Evolutionary conservation across 2,329 filamentous ascomycete genomes (phyloP), one percentile per base, ranked within the genome.

Genomic region (Elsinoe australis): DNA sequence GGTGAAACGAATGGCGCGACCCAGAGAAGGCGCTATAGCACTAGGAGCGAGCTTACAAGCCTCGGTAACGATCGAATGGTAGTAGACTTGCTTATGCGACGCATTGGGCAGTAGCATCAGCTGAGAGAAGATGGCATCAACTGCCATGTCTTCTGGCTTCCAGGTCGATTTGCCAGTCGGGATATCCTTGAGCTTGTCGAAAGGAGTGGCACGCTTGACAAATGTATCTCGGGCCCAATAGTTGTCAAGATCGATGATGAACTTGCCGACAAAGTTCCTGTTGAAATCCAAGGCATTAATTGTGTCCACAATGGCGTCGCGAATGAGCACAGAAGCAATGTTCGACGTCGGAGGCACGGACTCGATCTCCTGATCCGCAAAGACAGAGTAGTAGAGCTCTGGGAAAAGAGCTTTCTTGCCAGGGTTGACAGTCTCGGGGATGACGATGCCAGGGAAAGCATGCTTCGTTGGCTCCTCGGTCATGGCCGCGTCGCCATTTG

Each of bases 101-200:
- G 92, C 80, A 3, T 73, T 75, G 3, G 92, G 92, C 29, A 98
- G 76, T 64, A 87, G 85, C 62, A 95, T 86, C 33, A 98, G 74
- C 65, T 96, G 90, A 1, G 89, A 94, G 66, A 98, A 98, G 50
- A 96, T 87, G 4, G 90, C 88, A 64, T 98, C 92, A n/a, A 98
- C 87, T 2, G 85, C 86, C 51, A 96, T 85, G 67, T 98, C 92
- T 68, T 98, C 92, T 0, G 92, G 88, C 67, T 98, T 98, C 90
- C 92, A 98, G 0, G 87, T 89, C 10, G 84, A 79, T 54, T 80
- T 79, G 14, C 83, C 73, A 36, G 82, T 82, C 1, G 71, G 63
- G 15, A 76, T 60, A 35, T 82, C 79, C 26, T 83, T 79, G 41
- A 98, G 77, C 60, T 88, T 84, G 64, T 98, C 92, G 59, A 95